These are phyloP conservation scores for Colletotrichum scovillei DNA, from an alignment of 2,329 filamentous ascomycete species.

Conservation along the genomic window DNA sequence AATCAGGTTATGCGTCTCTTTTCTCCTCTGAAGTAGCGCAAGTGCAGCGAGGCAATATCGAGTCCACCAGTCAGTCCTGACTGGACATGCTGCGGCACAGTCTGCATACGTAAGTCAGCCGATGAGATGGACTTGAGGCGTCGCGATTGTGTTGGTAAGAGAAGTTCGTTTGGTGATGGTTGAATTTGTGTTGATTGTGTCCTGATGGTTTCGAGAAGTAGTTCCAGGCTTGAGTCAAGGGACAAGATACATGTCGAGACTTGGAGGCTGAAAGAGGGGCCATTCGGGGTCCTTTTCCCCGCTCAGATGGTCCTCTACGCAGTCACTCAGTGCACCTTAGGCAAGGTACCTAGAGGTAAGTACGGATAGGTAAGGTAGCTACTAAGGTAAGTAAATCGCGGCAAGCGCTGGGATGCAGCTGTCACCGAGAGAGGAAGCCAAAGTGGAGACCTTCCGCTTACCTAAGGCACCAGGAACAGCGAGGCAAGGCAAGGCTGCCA, in stretches of 20 bases:
- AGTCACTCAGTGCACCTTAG: not conserved
- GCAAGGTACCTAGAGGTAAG: no score
- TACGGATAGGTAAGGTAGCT: not conserved
- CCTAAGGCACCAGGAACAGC: not conserved
- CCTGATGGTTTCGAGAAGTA: not conserved
- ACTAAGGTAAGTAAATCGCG: not conserved
- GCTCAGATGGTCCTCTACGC: not conserved
- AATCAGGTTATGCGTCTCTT: not conserved
- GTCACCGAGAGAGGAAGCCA: conserved; percentile 6
- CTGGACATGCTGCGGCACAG: not conserved
- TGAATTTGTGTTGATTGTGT: not conserved
- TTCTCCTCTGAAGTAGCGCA: not conserved
- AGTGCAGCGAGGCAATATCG: not conserved
- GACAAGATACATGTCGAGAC: not conserved
- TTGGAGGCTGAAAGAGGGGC: not conserved
- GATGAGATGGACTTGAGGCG: not conserved
- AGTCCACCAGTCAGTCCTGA: not conserved
- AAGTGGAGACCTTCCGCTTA: not conserved
- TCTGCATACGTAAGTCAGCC: not conserved
- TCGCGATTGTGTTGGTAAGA: not conserved
- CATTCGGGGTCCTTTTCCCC: not conserved
- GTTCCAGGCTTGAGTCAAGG: not conserved
- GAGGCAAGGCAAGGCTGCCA: conserved; percentile 23
- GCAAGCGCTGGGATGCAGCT: conserved; percentile 14
- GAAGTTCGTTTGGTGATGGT: not conserved